Evolutionary conservation across 2,329 filamentous ascomycete genomes (phyloP).

Genomic region (Basipetospora chlamydospora): DNA sequence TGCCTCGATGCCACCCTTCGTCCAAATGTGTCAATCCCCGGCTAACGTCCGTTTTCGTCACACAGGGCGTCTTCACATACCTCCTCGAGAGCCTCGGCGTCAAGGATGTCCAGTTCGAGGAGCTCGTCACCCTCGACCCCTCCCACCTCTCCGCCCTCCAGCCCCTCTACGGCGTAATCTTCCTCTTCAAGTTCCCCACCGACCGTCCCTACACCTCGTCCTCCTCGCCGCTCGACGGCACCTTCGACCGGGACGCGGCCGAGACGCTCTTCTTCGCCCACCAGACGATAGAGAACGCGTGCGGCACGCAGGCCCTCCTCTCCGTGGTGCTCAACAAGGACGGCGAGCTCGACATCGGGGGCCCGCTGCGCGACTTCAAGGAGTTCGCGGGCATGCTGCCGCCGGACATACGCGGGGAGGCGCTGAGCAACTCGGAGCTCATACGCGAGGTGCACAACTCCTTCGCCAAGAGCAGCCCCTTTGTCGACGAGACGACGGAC

Average conservation of each 20-base stretch:
- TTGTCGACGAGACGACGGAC: constrained; percentile 71
- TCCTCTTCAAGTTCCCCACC: constrained; percentile 93
- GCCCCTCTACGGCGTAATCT: constrained; percentile 88
- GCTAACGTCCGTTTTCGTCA: constrained; percentile 8
- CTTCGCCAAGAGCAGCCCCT: constrained; percentile 78
- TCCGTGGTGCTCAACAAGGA: constrained; percentile 78
- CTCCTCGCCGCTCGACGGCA: constrained; percentile 62
- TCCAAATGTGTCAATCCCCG: not conserved
- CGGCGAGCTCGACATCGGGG: constrained; percentile 54
- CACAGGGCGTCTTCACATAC: constrained; percentile 86
- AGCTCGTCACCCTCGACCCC: constrained; percentile 78
- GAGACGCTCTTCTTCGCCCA: constrained; percentile 82
- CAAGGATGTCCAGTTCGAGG: constrained; percentile 90
- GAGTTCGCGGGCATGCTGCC: constrained; percentile 80
- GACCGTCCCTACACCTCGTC: constrained; percentile 45
- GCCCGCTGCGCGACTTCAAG: constrained; percentile 60
- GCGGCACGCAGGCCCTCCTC: constrained; percentile 87
- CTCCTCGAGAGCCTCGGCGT: constrained; percentile 85
- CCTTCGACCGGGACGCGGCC: constrained; percentile 61
- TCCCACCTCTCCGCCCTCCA: constrained; percentile 55
- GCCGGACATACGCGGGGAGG: constrained; percentile 50
- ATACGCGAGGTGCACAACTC: constrained; percentile 77
- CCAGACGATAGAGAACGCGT: constrained; percentile 97
- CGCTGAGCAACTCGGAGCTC: constrained; percentile 47
- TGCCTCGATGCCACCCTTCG: constrained; percentile 11